Evolutionary conservation across 2,329 filamentous ascomycete genomes (phyloP).

Genomic region (Cercospora berteroae): DNA sequence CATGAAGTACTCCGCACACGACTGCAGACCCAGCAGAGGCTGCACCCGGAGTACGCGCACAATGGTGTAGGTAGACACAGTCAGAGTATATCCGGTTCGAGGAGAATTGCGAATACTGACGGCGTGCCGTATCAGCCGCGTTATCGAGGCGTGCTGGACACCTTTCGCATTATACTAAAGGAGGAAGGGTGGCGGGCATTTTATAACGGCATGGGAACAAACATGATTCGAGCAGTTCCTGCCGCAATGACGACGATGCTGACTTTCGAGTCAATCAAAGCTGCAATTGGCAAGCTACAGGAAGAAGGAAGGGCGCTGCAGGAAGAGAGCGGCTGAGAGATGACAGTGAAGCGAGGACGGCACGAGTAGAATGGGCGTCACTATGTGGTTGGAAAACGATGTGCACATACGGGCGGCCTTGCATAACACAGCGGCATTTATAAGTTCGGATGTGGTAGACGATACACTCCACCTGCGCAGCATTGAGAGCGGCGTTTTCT

Average conservation of each 20-base stretch:
- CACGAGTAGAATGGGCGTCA: neutral
- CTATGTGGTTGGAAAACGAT: neutral
- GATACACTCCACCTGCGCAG: slow-evolving; percentile 16
- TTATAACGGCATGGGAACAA: slow-evolving; percentile 95
- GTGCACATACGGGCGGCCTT: slow-evolving; percentile 18
- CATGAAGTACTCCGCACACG: slow-evolving; percentile 94
- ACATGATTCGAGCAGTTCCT: slow-evolving; percentile 93
- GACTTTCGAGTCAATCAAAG: slow-evolving; percentile 80
- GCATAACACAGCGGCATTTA: slow-evolving; percentile 9
- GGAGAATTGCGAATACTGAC: slow-evolving; percentile 47
- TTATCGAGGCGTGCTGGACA: slow-evolving; percentile 78
- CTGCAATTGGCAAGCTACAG: slow-evolving; percentile 54
- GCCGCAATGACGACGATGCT: slow-evolving; percentile 97
- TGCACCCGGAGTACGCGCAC: slow-evolving; percentile 45
- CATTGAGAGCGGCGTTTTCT: slow-evolving; percentile 12
- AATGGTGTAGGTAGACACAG: slow-evolving; percentile 49
- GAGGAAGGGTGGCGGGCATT: slow-evolving; percentile 97
- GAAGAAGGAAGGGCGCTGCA: slow-evolving; percentile 47
- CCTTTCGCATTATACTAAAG: slow-evolving; percentile 76
- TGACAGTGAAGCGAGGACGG: neutral
- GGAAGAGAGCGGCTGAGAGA: slow-evolving; percentile 16
- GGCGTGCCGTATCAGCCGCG: slow-evolving; percentile 54
- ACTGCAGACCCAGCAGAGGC: slow-evolving; percentile 86
- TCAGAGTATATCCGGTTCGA: slow-evolving; percentile 35
- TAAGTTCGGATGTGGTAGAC: slow-evolving; percentile 11